Conservation (phyloP, 2,329 filamentous ascomycete species). For the Raffaelea deltoideospora region DNA sequence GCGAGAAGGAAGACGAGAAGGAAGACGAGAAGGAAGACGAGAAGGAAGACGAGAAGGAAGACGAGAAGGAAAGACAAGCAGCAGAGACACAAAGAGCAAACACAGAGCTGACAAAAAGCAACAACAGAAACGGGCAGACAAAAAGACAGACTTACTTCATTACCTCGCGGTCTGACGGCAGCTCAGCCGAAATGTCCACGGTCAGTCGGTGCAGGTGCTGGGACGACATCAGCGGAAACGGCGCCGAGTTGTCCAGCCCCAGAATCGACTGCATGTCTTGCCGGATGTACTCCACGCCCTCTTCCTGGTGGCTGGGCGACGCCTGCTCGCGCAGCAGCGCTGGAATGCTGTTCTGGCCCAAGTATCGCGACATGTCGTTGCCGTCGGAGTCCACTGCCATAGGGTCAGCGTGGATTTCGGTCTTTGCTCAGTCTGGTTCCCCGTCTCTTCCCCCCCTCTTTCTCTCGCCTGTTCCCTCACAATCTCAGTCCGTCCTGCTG, state of each 20-base stretch:
- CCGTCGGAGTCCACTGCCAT: conserved; percentile 34
- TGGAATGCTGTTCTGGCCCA: conserved; percentile 53
- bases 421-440: too few relatives aligned
- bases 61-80: too few relatives aligned
- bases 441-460: too few relatives aligned
- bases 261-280: conserved; percentile 52
- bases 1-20: too few relatives aligned
- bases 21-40: too few relatives aligned
- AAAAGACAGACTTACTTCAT: conserved; percentile 39
- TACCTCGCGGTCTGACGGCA: conserved; percentile 50
- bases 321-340: conserved; percentile 49
- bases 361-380: conserved; percentile 40
- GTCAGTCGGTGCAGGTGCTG: conserved; percentile 45
- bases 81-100: neutral
- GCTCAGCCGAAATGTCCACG: conserved; percentile 42
- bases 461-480: too few relatives aligned
- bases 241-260: conserved; percentile 49
- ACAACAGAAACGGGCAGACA: neutral
- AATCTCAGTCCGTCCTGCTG: too few relatives aligned
- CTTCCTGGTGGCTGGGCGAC: conserved; percentile 33
- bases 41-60: too few relatives aligned
- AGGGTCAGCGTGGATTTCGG: too few relatives aligned
- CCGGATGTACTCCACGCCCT: conserved; percentile 39
- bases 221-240: conserved; percentile 52
- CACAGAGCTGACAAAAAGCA: neutral